Base-by-base conservation (phyloP, 345 rosid species). In the Aquilaria malaccensis region DNA sequence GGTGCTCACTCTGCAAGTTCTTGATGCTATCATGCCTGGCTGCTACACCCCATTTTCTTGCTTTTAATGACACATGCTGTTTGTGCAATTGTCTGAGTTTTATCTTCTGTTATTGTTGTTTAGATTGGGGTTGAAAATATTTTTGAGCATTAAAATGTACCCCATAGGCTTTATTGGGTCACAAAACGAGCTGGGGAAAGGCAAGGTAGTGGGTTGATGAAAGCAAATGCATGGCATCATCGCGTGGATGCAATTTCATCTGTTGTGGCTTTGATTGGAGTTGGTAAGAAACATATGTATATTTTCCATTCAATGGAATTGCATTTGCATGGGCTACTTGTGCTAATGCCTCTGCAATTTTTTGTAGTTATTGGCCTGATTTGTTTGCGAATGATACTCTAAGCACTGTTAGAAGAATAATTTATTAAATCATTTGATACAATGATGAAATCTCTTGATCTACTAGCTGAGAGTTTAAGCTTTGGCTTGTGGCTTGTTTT, bases 171-270 rank as follows among this genome's bases (percentile, higher is more conserved):
- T 67, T 93, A 84, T 70, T 83, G 97, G 96, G 76, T 87, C 71
- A 93, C 97, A 53, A 93, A 89, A 80, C 79, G 73, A 80, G 97
- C 87, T 58, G 97, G 88, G 60, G 97, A 89, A 70, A 87, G 65
- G 63, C 90, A 71, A 66, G 95, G 94, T 47, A 93, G 98, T 79
- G 92, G 88, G 52, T 74, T 93, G 62, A 93, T 93, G 98, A 93
- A 80, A 75, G 98, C 98, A 66, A 93, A 93, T 79, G 97, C 97
- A 56, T 93, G 98, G 98, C 98, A 93, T 79, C 98, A 89, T 78
- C 97, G 97, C 56, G 84, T 88, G 29, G 96, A 93, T 85, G 98
- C 97, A 12, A 71, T 93, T 69, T 93, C 98, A 45, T 93, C 97
- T 48, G 62, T 93, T 47, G 90, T 93, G 71, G 92, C 98, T 52